These are phyloP conservation scores for Cruciata laevipes DNA, from an alignment of 257 asterid species.

Conservation along the genomic window DNA sequence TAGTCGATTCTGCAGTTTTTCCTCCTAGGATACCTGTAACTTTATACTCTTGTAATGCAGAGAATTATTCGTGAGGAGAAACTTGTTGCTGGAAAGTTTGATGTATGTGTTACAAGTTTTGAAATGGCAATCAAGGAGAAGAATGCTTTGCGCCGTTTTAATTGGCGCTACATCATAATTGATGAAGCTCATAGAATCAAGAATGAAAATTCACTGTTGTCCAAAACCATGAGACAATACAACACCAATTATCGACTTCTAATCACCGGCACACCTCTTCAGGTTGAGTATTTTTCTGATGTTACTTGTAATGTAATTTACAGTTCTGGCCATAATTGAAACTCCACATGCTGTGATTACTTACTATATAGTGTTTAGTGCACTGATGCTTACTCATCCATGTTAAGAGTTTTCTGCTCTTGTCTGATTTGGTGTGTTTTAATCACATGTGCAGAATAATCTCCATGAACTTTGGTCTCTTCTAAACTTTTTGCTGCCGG, in stretches of 20 bases:
- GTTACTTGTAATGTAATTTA: not conserved
- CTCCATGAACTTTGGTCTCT: conserved; percentile 99
- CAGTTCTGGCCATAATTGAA: not conserved
- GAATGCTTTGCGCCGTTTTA: conserved; percentile 74
- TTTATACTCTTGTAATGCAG: conserved; percentile 31
- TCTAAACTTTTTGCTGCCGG: conserved; percentile 92
- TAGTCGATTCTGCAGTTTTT: not conserved
- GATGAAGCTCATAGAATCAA: conserved; percentile 99
- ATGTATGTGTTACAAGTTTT: conserved; percentile 94
- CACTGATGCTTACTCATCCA: not conserved
- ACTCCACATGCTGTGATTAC: too few relatives aligned
- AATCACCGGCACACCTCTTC: conserved; percentile 98
- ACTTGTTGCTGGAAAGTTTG: conserved; percentile 96
- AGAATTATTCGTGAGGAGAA: conserved; percentile 83
- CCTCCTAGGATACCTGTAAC: not conserved
- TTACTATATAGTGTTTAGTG: not conserved
- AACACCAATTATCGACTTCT: conserved; percentile 89
- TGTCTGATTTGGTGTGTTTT: not conserved
- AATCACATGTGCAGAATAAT: conserved; percentile 67
- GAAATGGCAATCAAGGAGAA: conserved; percentile 99
- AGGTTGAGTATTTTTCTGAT: conserved; percentile 32
- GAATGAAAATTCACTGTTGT: conserved; percentile 93
- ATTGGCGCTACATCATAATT: conserved; percentile 96
- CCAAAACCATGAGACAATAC: conserved; percentile 90
- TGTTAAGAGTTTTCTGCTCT: not conserved